These are phyloP conservation scores for Blastocystis sp. DNA, from an alignment of 352 stramenopile species.

Conservation along the genomic window DNA sequence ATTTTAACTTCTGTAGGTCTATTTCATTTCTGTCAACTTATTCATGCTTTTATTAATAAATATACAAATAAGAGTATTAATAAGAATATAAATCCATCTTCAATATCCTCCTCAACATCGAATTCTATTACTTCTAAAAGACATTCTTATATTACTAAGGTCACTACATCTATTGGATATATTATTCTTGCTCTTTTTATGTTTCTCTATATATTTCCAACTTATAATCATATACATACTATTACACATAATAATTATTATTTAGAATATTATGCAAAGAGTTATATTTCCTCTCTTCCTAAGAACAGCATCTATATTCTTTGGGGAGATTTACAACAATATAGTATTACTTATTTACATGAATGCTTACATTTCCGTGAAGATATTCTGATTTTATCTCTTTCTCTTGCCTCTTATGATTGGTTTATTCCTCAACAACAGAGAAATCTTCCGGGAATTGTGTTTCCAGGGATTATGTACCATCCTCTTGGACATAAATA, in stretches of 20 bases:
- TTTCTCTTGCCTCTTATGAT: conserved; percentile 33
- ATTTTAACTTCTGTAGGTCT: conserved; percentile 17
- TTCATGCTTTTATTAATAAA: too few species aligned
- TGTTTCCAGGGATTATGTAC: conserved; percentile 20
- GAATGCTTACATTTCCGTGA: conserved; percentile 1
- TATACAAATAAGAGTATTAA: too few species aligned
- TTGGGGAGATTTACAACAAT: conserved; percentile 18
- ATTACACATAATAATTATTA: conserved; percentile 17
- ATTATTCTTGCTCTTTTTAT: too few species aligned
- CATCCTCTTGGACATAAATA: conserved; percentile 19
- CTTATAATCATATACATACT: too few species aligned
- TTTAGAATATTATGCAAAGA: not conserved
- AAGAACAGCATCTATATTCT: not conserved
- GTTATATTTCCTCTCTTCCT: conserved; percentile 3
- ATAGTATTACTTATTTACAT: conserved; percentile 15
- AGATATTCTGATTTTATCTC: conserved; percentile 20
- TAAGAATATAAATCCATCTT: too few species aligned
- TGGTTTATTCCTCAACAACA: conserved; percentile 25
- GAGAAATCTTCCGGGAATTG: not conserved
- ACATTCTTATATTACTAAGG: not conserved
- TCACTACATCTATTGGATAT: too few species aligned
- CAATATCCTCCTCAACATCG: too few species aligned
- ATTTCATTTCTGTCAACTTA: too few species aligned
- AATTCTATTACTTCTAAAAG: too few species aligned
- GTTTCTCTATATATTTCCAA: too few species aligned